These are phyloP conservation scores for Cyberlindnera amylophila DNA, from an alignment of 805 yeast genomes.

Conservation along the genomic window DNA sequence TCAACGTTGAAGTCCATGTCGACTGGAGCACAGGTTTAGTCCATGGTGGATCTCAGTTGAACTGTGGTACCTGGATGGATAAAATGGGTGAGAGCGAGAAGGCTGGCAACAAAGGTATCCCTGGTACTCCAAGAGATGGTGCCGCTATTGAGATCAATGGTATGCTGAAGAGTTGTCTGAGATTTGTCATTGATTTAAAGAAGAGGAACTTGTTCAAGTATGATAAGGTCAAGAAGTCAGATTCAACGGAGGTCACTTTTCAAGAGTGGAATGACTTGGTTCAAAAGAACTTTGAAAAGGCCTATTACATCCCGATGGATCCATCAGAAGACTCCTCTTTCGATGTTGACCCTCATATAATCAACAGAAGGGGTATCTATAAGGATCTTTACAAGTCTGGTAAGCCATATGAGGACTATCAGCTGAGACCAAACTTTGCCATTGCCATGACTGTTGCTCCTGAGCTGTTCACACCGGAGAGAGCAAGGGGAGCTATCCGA, in stretches of 20 bases:
- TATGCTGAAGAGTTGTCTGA: slow-evolving; percentile 72
- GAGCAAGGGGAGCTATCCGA: slow-evolving; percentile 62
- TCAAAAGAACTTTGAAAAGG: slow-evolving; percentile 71
- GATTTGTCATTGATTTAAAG: slow-evolving; percentile 69
- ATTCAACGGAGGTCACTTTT: slow-evolving; percentile 55
- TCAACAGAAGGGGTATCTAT: slow-evolving; percentile 91
- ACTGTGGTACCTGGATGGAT: slow-evolving; percentile 99
- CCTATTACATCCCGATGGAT: slow-evolving; percentile 71
- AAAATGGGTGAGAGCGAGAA: slow-evolving; percentile 93
- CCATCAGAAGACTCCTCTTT: slow-evolving; percentile 56
- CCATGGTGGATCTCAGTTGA: slow-evolving; percentile 86
- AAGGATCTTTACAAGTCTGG: slow-evolving; percentile 82
- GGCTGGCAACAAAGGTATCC: slow-evolving; percentile 86
- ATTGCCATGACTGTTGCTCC: slow-evolving; percentile 96
- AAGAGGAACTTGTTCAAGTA: slow-evolving; percentile 53
- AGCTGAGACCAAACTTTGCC: slow-evolving; percentile 85
- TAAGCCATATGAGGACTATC: slow-evolving; percentile 90
- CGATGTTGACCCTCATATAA: slow-evolving; percentile 57
- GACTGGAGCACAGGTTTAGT: slow-evolving; percentile 90
- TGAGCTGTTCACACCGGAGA: slow-evolving; percentile 65
- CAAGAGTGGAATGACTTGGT: slow-evolving; percentile 69
- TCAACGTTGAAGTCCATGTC: slow-evolving; percentile 72
- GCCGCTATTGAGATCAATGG: slow-evolving; percentile 94
- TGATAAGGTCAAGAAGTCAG: slow-evolving; percentile 51
- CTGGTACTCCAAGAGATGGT: slow-evolving; percentile 98